A percentile compares a stretch with the other conserved stretches of the same genome.
These are phyloP conservation scores for Pseudonitzschia pungens DNA, from an alignment of 108 stramenopile species.

Conservation along the genomic window DNA sequence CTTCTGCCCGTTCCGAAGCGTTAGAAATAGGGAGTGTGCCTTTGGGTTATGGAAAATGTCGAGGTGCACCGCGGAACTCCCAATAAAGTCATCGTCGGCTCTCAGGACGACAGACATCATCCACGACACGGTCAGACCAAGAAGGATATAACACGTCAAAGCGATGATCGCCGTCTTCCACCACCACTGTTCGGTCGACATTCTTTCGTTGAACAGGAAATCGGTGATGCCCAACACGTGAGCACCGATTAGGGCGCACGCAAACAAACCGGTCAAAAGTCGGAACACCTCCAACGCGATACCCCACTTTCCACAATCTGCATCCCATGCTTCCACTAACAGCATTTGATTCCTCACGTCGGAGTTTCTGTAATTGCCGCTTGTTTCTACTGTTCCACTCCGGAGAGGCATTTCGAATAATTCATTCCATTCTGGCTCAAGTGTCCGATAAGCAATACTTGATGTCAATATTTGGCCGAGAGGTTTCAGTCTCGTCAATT, in stretches of 20 bases:
- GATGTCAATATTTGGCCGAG: slow-evolving; percentile 7
- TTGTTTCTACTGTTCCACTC: slow-evolving; percentile 11
- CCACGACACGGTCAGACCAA: background rate
- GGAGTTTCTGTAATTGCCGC: slow-evolving; percentile 7
- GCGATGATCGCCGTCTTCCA: background rate
- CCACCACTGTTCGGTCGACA: slow-evolving; percentile 1
- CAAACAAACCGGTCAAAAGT: background rate
- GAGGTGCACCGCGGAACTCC: background rate
- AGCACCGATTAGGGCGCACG: background rate
- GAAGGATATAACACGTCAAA: background rate
- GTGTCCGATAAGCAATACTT: slow-evolving; percentile 10
- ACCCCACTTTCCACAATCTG: slow-evolving; percentile 22
- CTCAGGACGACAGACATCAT: slow-evolving; percentile 15
- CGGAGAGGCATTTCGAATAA: slow-evolving; percentile 10
- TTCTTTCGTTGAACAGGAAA: background rate
- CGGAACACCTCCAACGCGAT: slow-evolving; percentile 3
- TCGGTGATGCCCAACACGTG: slow-evolving; percentile 11
- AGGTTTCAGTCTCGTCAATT: background rate
- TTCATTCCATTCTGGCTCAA: slow-evolving; percentile 19
- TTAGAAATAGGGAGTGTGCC: slow-evolving; percentile 13
- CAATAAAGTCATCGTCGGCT: slow-evolving; percentile 14
- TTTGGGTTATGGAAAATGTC: background rate
- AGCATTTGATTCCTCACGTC: background rate
- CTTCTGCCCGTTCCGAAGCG: background rate
- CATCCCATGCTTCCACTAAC: slow-evolving; percentile 10